Base-by-base conservation (phyloP, 352 stramenopile genomes). In the Albugo candida region DNA sequence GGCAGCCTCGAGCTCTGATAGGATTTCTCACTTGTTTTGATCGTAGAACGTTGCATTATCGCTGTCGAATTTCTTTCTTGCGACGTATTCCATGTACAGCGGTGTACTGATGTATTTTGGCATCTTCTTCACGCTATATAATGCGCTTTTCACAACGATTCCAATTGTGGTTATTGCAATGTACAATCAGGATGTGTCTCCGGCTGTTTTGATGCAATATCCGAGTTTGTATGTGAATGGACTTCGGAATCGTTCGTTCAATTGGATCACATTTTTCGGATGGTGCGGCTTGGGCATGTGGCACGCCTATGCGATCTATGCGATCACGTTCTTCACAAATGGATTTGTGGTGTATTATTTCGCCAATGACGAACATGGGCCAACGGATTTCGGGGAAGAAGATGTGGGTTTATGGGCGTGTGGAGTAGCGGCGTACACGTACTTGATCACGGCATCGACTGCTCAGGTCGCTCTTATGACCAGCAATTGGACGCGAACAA, bases 121-220 rank as follows among this genome's bases (percentile, higher is more conserved):
- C 55, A 85, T 92, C 45, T 86, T 78, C 57, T 92, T 92, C 49
- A 92, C 79, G 50, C 61, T 92, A 2, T 92, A 92, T 63, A 92
- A 92, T 47, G 79, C 79, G 37, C 61, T 92, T 12, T 92, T 92
- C 52, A 88, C 79, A 48, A 92, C 79, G 5, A 87, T 92, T 47
- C 79, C 79, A 13, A 92, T 92, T 49, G 79, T 92, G 18, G 52
- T 92, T 36, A 86, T 92, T 48, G 79, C 79, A 31, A 92, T 92
- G 76, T 92, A 89, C 63, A 92, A 92, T 48, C 79, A 92, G 53
- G 79, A 92, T 24, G 77, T 91, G 20, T 87, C 70, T n/a, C 77
- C 79, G 34, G 72, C 73, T 0, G 79, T 87, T 45, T 64, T 92
- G 14, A 91, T 91, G 79, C 79, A 92, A 54, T 92, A 92, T 55